These are phyloP conservation scores for Platanus orientalis DNA, from an alignment of 164 flowering plant species.

Conservation along the genomic window DNA sequence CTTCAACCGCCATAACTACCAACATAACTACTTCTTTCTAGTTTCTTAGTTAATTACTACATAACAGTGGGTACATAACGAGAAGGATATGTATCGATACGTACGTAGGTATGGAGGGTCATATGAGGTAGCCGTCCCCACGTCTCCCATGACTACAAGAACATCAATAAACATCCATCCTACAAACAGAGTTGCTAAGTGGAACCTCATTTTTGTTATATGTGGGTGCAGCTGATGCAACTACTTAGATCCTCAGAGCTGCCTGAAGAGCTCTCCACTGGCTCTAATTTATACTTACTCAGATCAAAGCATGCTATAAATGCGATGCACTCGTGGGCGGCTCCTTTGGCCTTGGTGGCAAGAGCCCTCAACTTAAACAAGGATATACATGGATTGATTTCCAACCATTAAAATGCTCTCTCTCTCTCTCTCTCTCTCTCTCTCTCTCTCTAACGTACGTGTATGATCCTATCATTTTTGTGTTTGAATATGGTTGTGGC, in stretches of 20 bases:
- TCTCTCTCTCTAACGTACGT: neutral
- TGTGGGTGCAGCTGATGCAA: conserved; percentile 2
- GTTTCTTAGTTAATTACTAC: too few species aligned
- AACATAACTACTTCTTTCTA: too few species aligned
- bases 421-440: neutral
- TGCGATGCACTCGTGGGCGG: neutral
- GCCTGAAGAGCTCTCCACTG: neutral
- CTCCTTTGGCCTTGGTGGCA: neutral
- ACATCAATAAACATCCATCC: conserved; percentile 14
- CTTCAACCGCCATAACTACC: too few species aligned
- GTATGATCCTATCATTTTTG: neutral
- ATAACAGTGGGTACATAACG: too few species aligned
- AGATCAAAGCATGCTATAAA: conserved; percentile 9
- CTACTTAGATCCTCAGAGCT: conserved; percentile 1
- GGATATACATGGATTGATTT: neutral
- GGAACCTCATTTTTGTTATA: conserved; percentile 9
- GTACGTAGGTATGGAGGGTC: conserved; percentile 25
- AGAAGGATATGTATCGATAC: too few species aligned
- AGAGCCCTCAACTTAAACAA: neutral
- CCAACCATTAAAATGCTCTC: neutral
- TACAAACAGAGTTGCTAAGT: conserved; percentile 9
- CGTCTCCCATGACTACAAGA: conserved; percentile 19
- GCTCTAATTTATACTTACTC: conserved; percentile 10
- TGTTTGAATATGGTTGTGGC: neutral
- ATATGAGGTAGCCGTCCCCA: conserved; percentile 27